Percentiles rank a stretch among this genome's conserved stretches.
phyloP scores from a whole-genome alignment of 2,329 filamentous ascomycete genomes.

The Metarhizium sp. region DNA sequence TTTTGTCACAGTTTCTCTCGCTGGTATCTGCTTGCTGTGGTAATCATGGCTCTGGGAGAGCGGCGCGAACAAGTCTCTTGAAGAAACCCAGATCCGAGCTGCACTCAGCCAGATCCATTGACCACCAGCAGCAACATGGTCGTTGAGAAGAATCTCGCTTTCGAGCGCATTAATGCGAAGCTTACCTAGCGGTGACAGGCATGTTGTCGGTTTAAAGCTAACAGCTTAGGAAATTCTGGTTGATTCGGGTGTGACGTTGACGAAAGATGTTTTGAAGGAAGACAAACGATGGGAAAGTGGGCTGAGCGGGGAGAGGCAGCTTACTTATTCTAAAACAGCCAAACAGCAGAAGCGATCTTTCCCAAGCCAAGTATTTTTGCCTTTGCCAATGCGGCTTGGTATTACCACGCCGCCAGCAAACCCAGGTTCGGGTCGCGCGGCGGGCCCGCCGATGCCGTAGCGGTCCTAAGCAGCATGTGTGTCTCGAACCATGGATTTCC shows the following conservation, averaged over 20 bases:
- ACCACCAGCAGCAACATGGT: background rate
- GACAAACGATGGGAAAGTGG: background rate
- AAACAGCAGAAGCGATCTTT: background rate
- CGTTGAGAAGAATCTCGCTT: slow-evolving; percentile 6
- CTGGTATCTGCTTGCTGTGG: too few species aligned
- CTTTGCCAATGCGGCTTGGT: background rate
- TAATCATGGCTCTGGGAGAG: too few species aligned
- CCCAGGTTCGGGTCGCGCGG: background rate
- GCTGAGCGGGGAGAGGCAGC: background rate
- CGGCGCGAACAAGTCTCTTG: too few species aligned
- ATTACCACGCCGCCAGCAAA: background rate
- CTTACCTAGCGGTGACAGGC: slow-evolving; percentile 52
- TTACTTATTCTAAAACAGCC: background rate
- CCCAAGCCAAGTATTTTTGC: background rate
- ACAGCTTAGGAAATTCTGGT: background rate
- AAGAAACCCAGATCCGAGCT: too few species aligned
- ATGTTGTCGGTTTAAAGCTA: slow-evolving; percentile 29
- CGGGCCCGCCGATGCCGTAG: background rate
- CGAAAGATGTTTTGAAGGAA: background rate
- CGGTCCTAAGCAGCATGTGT: background rate
- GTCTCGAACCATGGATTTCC: background rate
- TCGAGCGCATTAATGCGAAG: background rate
- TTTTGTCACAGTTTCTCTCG: background rate
- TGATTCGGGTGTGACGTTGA: background rate
- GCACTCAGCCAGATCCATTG: too few species aligned